Evolutionary conservation across 805 yeast species (phyloP), one percentile per base, ranked within the genome.

Genomic region (Candida easanensis): DNA sequence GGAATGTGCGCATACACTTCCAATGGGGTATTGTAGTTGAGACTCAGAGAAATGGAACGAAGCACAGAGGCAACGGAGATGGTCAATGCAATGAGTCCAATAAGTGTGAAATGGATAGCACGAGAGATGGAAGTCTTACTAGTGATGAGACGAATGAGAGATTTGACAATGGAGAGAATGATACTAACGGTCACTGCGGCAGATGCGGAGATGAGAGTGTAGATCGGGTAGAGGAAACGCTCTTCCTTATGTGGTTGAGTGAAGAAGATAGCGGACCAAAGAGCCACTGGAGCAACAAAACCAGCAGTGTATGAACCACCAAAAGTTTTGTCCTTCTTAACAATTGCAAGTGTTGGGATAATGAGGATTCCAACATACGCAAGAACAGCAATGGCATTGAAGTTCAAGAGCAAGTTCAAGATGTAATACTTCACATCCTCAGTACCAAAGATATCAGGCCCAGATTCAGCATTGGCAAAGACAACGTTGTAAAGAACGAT

Each of bases 161-260:
- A 16, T 11, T 35, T 45, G 16, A 34, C 3, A 2, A 30, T 8
- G 5, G 44, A 16, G 9, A 42, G 32, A 9, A 41, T 4, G 4
- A 34, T 3, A 25, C 45, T 62, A 7, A 66, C 56, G 3, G 76
- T 65, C 4, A 84, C 53, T 0, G 91, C 77, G 4, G 88, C 89
- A 35, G 79, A 71, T 17, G 86, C 51, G 4, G 78, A 64, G 18
- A 91, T 70, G 39, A 84, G 68, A 11, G 89, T 84, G 59, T 90
- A 91, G 0, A 87, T 72, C 14, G 96, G 96, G 55, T 88, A 91
- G 51, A 91, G 61, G 60, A 91, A 91, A 48, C 97, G 71, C 62
- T 91, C 98, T 60, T 90, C 97, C 61, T 90, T 90, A 61, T 90
- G 97, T 4, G 96, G 93, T 56, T 89, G 97, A 5, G 66, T 47